Base-by-base conservation (phyloP, 805 yeast genomes). In the Lipomyces yamadae region DNA sequence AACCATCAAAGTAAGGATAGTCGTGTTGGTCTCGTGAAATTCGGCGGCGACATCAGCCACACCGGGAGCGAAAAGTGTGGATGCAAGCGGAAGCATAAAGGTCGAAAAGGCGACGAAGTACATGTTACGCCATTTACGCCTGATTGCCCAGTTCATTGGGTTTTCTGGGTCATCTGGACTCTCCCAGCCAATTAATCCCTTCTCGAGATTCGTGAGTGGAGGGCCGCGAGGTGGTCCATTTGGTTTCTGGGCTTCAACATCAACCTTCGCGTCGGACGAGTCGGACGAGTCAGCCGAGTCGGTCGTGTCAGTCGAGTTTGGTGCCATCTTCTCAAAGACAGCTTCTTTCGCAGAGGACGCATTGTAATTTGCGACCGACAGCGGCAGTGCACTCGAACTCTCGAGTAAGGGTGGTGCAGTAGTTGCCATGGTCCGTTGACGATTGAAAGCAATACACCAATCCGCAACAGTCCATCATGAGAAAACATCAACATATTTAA, bases 1-100 rank as follows among this genome's bases (percentile, higher is more conserved):
- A 13, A 68, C 78, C 82, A 85, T 61, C 81, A 78, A 2, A 85
- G 83, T 4, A 85, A 82, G 29, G 85, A 81, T 55, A 11, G 70
- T 67, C 15, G 66, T 42, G 39, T 64, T 61, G 1, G 65, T 64
- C 56, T 57, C 66, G 54, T 64, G 61, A 42, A 67, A 67, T 52
- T 67, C 70, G 60, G 84, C 77, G 3, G 87, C 83, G 42, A 76
- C 72, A n/a, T 62, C 50, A 8, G 67, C 60, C 18, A 72, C 72
- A 15, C 70, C 70, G 3, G 70, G 70, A 5, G 70, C 68, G 35
- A 67, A 67, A 13, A 67, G 54, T 11, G 70, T 67, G 45, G 70
- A 67, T n/a, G 63, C 68, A 18, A 67, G 64, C 48, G 70, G 70
- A 4, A 67, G 60, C 53, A 67, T 54, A 32, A 69, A 29, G 30